Base-by-base conservation (phyloP, 495 filamentous ascomycete genomes). In the Hapsidospora chrysogenum region DNA sequence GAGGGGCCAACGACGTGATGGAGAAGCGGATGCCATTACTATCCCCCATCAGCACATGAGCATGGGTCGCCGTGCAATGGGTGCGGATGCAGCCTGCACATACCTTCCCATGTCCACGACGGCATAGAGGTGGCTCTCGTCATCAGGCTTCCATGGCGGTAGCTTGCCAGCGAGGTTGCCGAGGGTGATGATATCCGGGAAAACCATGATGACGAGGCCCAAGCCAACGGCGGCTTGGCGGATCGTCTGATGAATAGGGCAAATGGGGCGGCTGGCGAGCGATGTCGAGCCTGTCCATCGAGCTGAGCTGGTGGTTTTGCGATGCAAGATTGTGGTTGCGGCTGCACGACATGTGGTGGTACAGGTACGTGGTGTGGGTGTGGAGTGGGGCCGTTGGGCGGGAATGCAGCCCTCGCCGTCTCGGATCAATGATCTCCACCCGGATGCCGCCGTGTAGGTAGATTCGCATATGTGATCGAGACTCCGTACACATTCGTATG, bases 1-100 rank as follows among this genome's bases (percentile, higher is more conserved):
- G 72, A 6, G 75, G 72, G 1, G 76, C 67, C 20, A 94, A 67
- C 37, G 83, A 72, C 7, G 85, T 80, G 40, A 95, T 84, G 7
- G 80, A 87, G 61, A 92, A 92, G 29, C 86, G 85, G 44, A 95
- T 87, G 40, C 85, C 86, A 67, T 95, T 95, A 60, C 86, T 92
- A 27, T 3, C 14, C n/a, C 14, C n/a, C 22, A 13, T 36, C 22
- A 18, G 13, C 17, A 22, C 22, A 4, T 25, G 18, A 9, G 17
- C 33, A 27, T 14, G 26, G 31, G 46, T 37, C 35, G 26, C 15
- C 17, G 29, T 37, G 15, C 17, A 17, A 20, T 22, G 35, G n/a
- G 33, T 42, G 42, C 41, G 15, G 36, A 37, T 33, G 28, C n/a
- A 9, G 19, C 13, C 19, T 17, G 21, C 29, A 49, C 51, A 53